phyloP scores from a whole-genome alignment of 2,329 filamentous ascomycete species.

The Trichoderma asperellum region DNA sequence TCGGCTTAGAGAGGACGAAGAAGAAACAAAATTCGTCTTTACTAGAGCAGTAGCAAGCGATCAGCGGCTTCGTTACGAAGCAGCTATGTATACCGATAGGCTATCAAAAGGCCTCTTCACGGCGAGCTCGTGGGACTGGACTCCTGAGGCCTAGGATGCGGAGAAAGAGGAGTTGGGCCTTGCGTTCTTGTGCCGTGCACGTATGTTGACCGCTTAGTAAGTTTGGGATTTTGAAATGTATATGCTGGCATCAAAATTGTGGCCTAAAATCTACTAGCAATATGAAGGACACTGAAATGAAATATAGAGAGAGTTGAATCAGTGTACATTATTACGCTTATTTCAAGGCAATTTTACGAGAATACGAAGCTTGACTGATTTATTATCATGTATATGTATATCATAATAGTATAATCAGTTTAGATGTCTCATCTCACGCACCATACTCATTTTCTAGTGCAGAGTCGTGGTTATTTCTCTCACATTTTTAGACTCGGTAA shows the following conservation, averaged over 20 bases:
- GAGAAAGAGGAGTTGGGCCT: background rate
- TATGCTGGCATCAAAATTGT: background rate
- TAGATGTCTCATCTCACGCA: background rate
- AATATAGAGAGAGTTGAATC: background rate
- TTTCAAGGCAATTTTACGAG: background rate
- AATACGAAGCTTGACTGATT: background rate
- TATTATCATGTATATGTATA: background rate
- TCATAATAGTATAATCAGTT: background rate
- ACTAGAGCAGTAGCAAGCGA: slow-evolving; percentile 56
- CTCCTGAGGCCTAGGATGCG: slow-evolving; percentile 47
- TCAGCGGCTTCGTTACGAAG: slow-evolving; percentile 54
- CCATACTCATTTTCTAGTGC: slow-evolving; percentile 17
- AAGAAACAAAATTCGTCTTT: slow-evolving; percentile 49
- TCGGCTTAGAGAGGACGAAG: slow-evolving; percentile 30
- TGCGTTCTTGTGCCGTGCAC: background rate
- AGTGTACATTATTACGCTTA: slow-evolving; percentile 9
- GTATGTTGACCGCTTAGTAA: background rate
- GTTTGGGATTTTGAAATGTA: background rate
- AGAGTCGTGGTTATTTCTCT: slow-evolving; percentile 37
- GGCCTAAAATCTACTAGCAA: background rate
- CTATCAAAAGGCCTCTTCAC: slow-evolving; percentile 60
- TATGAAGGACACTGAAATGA: background rate
- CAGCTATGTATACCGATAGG: slow-evolving; percentile 54
- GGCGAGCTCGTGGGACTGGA: slow-evolving; percentile 63
- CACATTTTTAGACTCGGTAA: slow-evolving; percentile 35